These are phyloP conservation scores for Phanerochaete carnosa DNA, from an alignment of 768 basidiomycete genomes.

Conservation along the genomic window DNA sequence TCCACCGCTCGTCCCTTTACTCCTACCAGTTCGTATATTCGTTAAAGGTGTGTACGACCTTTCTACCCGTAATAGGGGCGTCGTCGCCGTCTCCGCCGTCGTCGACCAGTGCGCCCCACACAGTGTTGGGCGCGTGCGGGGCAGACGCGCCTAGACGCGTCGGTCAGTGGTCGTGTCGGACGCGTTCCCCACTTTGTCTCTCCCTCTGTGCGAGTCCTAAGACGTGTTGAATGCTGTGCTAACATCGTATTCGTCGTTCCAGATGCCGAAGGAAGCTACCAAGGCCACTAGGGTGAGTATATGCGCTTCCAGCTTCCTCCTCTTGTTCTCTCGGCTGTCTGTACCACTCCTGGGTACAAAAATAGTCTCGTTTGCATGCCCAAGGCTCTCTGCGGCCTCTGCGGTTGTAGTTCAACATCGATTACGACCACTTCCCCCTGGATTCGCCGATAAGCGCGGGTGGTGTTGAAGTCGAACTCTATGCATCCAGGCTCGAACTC, in stretches of 20 bases:
- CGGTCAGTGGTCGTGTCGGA: constrained; percentile 5
- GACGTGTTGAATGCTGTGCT: constrained; percentile 40
- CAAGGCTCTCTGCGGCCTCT: neutral
- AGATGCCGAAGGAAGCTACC: constrained; percentile 79
- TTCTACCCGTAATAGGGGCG: neutral
- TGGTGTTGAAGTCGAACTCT: neutral
- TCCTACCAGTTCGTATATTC: neutral
- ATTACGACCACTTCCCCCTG: constrained; percentile 3
- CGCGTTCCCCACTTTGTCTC: constrained; percentile 1
- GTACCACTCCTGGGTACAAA: neutral
- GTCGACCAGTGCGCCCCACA: constrained; percentile 1
- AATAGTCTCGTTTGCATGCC: neutral
- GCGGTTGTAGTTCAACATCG: constrained; percentile 1
- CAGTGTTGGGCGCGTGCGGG: constrained; percentile 7
- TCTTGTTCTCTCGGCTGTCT: neutral
- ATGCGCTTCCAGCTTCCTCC: constrained; percentile 7
- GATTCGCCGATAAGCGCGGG: constrained; percentile 7
- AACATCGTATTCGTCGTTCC: constrained; percentile 28
- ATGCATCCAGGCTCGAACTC: neutral
- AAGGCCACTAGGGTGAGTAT: constrained; percentile 64
- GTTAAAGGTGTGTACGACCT: constrained; percentile 3
- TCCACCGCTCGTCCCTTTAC: neutral
- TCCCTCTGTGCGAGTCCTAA: constrained; percentile 8
- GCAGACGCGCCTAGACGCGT: constrained; percentile 13
- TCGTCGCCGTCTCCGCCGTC: constrained; percentile 3